Evolutionary conservation across 805 yeast species (phyloP).

Genomic region (Kazachstania martiniae): DNA sequence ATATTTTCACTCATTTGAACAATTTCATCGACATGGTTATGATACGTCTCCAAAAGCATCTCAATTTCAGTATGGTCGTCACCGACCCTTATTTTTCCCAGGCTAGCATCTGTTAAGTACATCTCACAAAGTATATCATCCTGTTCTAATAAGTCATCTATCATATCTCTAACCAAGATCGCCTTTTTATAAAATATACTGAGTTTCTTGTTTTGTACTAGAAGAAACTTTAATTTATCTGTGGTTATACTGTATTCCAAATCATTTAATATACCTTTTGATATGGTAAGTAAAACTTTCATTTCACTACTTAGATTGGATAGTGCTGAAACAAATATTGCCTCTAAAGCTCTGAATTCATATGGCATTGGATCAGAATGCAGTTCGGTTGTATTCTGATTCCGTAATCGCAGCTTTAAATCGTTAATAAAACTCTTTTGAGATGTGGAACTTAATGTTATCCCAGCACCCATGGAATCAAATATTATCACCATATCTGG

Average conservation of each 20-base stretch:
- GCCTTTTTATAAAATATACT: conserved; percentile 80
- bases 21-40: conserved; percentile 83
- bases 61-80: conserved; percentile 83
- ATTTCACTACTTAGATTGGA: conserved; percentile 75
- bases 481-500: conserved; percentile 64
- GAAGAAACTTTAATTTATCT: conserved; percentile 61
- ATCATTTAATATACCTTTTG: conserved; percentile 62
- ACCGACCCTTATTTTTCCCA: conserved; percentile 36
- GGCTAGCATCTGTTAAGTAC: conserved; percentile 55
- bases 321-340: conserved; percentile 71
- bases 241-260: conserved; percentile 77
- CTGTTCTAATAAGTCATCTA: conserved; percentile 76
- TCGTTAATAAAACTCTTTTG: conserved; percentile 19
- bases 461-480: conserved; percentile 34
- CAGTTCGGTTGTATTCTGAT: conserved; percentile 12
- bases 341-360: conserved; percentile 84
- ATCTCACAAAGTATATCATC: conserved; percentile 81
- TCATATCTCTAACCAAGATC: conserved; percentile 63
- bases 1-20: conserved; percentile 79
- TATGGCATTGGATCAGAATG: conserved; percentile 47
- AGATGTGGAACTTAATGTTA: conserved; percentile 19
- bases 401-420: conserved; percentile 15
- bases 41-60: conserved; percentile 80
- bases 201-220: conserved; percentile 77
- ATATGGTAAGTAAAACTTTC: conserved; percentile 70